phyloP scores from a whole-genome alignment of 257 asterid genomes.

The Ballota nigra region DNA sequence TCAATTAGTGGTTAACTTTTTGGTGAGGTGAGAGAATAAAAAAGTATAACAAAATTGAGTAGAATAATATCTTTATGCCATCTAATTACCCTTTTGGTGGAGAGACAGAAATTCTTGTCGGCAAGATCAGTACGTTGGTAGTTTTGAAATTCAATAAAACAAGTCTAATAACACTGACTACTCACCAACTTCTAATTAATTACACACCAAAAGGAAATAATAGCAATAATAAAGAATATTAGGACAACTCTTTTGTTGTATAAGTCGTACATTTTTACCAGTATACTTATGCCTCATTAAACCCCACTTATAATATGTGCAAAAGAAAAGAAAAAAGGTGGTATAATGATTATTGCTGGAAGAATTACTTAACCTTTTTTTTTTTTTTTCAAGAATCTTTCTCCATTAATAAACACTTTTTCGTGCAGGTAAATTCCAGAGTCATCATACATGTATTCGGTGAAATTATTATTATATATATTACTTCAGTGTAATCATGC shows the following conservation, averaged over 20 bases:
- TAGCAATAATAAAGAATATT: not conserved
- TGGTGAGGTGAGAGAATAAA: conserved; percentile 30
- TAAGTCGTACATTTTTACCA: conserved; percentile 19
- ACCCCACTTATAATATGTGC: conserved; percentile 25
- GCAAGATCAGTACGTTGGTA: conserved; percentile 45
- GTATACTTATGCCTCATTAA: conserved; percentile 27
- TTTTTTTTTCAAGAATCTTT: conserved; percentile 44
- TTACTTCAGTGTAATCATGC: not conserved
- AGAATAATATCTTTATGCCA: conserved; percentile 45
- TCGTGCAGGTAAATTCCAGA: not conserved
- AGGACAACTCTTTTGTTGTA: not conserved
- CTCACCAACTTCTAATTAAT: conserved; percentile 64
- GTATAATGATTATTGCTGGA: conserved; percentile 50
- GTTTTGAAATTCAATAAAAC: conserved; percentile 24
- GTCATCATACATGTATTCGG: not conserved
- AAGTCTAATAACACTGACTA: conserved; percentile 47
- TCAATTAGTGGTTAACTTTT: conserved; percentile 28
- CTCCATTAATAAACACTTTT: conserved; percentile 17
- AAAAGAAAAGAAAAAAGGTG: conserved; percentile 17
- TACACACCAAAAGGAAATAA: conserved; percentile 11
- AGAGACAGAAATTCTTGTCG: conserved; percentile 80
- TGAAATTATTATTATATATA: not conserved
- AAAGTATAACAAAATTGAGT: conserved; percentile 39
- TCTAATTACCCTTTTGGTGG: conserved; percentile 61
- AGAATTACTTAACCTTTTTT: conserved; percentile 30